These are phyloP conservation scores for Alternaria alternata DNA, from an alignment of 2,329 filamentous ascomycete genomes.

Conservation along the genomic window DNA sequence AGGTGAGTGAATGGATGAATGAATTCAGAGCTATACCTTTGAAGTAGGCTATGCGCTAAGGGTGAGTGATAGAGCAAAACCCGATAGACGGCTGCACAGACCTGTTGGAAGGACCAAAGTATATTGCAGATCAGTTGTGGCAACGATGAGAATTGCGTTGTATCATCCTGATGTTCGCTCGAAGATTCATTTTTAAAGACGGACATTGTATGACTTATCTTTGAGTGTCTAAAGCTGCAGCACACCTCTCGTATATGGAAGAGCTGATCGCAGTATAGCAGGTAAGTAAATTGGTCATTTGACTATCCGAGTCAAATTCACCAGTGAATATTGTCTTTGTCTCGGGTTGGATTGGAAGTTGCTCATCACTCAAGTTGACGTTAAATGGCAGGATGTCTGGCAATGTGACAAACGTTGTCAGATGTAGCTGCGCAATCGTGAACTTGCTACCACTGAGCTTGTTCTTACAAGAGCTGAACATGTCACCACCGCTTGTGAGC, in stretches of 20 bases:
- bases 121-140: background rate
- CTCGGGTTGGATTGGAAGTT: background rate
- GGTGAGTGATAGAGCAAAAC: background rate
- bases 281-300: background rate
- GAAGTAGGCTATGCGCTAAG: background rate
- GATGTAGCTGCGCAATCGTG: no score
- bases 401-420: no score
- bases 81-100: background rate
- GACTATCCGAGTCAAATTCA: background rate
- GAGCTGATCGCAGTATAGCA: background rate
- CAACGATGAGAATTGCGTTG: background rate
- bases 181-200: background rate
- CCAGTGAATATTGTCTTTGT: background rate
- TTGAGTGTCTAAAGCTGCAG: no score
- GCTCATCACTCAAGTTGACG: background rate
- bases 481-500: background rate
- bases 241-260: no score
- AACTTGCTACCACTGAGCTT: fast-evolving
- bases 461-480: background rate
- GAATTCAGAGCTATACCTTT: background rate
- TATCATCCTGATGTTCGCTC: background rate
- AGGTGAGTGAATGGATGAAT: background rate
- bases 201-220: background rate
- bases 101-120: background rate
- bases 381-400: background rate